phyloP scores from a whole-genome alignment of 2,329 filamentous ascomycete species.

The Monilinia fructigena region DNA sequence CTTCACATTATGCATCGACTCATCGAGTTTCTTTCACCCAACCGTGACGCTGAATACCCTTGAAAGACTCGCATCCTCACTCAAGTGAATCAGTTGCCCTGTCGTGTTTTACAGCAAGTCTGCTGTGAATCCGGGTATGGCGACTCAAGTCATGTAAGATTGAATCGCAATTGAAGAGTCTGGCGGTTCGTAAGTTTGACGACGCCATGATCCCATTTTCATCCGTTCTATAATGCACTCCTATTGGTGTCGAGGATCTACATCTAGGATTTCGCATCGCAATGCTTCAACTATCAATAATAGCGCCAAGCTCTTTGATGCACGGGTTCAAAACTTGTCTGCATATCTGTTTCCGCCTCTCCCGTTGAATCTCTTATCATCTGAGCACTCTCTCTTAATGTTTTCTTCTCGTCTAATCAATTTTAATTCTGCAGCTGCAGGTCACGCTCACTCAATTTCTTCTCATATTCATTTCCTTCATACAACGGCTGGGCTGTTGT shows the following conservation, averaged over 20 bases:
- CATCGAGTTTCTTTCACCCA: slow-evolving; percentile 15
- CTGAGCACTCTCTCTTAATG: slow-evolving; percentile 26
- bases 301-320: slow-evolving; percentile 29
- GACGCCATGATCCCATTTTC: slow-evolving; percentile 32
- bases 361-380: slow-evolving; percentile 24
- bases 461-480: slow-evolving; percentile 30
- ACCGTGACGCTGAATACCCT: background rate
- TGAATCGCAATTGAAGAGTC: slow-evolving; percentile 14
- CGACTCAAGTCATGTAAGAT: background rate
- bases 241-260: slow-evolving; percentile 25
- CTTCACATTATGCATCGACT: slow-evolving; percentile 18
- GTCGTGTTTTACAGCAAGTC: background rate
- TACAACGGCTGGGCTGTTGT: slow-evolving; percentile 38
- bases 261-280: slow-evolving; percentile 27
- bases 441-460: slow-evolving; percentile 34
- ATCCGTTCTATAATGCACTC: slow-evolving; percentile 19
- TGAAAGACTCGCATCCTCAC: background rate
- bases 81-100: background rate
- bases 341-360: slow-evolving; percentile 32
- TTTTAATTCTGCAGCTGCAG: slow-evolving; percentile 35
- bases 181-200: slow-evolving; percentile 20
- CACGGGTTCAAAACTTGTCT: slow-evolving; percentile 32
- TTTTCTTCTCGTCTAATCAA: slow-evolving; percentile 26
- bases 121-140: slow-evolving; percentile 2
- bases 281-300: slow-evolving; percentile 30